Evolutionary conservation across 1,139 yeast genomes (phyloP).

Genomic region (Yamadazyma sp.): DNA sequence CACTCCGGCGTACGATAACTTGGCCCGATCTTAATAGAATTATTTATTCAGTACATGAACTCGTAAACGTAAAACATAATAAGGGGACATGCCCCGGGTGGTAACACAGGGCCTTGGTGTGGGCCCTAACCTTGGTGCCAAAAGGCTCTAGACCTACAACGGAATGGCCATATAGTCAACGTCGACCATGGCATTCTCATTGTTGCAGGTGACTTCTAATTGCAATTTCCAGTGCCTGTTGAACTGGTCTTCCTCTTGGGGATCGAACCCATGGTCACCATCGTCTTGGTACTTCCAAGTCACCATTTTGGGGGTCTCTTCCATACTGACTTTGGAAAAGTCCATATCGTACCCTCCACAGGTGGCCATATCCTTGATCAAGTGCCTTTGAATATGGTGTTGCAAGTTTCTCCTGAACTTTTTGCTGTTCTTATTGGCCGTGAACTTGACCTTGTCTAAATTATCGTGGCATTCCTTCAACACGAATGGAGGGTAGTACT

Average conservation of each 20-base stretch:
- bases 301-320: slow-evolving; percentile 45
- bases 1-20: slow-evolving; percentile 62
- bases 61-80: slow-evolving; percentile 5
- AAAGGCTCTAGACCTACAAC: slow-evolving; percentile 9
- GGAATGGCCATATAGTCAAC: slow-evolving; percentile 57
- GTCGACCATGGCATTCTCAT: slow-evolving; percentile 60
- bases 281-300: slow-evolving; percentile 57
- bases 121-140: no score
- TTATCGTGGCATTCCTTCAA: slow-evolving; percentile 66
- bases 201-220: slow-evolving; percentile 57
- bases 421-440: slow-evolving; percentile 68
- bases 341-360: slow-evolving; percentile 60
- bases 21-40: slow-evolving; percentile 24
- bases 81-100: neutral
- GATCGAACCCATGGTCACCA: slow-evolving; percentile 53
- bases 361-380: slow-evolving; percentile 62
- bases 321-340: slow-evolving; percentile 49
- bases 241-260: slow-evolving; percentile 43
- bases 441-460: slow-evolving; percentile 70
- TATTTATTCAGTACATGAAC: neutral
- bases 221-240: slow-evolving; percentile 59
- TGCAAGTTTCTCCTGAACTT: slow-evolving; percentile 74
- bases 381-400: slow-evolving; percentile 72
- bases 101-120: no score
- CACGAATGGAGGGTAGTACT: slow-evolving; percentile 73